phyloP scores from a whole-genome alignment of 2,329 filamentous ascomycete species.

The Pyricularia sp. region DNA sequence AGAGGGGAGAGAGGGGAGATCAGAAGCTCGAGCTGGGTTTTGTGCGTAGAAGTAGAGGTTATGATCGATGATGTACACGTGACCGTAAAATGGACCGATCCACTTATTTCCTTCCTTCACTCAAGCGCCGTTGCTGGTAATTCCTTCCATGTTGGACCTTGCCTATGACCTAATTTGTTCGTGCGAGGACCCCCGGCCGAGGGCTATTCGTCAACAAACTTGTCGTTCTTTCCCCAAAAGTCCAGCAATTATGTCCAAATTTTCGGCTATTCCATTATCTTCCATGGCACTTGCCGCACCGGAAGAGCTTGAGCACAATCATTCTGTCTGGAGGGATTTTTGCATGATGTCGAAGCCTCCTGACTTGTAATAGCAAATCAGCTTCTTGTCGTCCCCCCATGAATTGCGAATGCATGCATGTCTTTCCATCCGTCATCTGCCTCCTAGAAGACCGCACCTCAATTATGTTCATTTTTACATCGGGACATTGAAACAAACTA shows the following conservation, averaged over 20 bases:
- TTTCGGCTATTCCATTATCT: neutral
- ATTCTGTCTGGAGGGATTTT: neutral
- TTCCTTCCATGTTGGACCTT: neutral
- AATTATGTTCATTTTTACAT: neutral
- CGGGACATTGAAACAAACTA: neutral
- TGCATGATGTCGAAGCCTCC: neutral
- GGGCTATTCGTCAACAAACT: neutral
- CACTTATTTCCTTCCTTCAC: neutral
- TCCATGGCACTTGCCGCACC: neutral
- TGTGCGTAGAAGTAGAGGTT: constrained; percentile 1
- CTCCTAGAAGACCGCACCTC: neutral
- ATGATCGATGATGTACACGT: neutral
- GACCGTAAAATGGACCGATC: neutral
- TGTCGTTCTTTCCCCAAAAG: neutral
- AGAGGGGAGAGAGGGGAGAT: neutral
- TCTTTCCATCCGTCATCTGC: neutral
- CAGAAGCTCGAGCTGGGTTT: neutral
- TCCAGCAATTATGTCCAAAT: neutral
- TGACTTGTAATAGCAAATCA: neutral
- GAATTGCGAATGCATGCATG: neutral
- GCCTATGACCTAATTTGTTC: neutral
- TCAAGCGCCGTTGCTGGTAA: neutral
- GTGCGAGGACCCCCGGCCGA: neutral
- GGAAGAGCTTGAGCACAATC: neutral
- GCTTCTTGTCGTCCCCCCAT: neutral